phyloP scores from a whole-genome alignment of 2,329 filamentous ascomycete species.

The Scytalidium lignicola region DNA sequence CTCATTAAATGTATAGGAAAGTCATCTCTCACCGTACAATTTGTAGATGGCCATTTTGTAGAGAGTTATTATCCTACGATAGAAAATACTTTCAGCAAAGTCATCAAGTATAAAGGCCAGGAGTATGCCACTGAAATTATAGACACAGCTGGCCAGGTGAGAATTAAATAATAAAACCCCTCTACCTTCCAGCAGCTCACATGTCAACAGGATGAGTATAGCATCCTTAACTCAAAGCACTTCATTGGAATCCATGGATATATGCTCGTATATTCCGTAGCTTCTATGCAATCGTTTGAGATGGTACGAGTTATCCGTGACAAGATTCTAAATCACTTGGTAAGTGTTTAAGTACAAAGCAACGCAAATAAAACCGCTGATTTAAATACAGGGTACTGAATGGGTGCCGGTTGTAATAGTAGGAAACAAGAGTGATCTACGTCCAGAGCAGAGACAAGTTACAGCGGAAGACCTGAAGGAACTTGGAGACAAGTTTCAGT shows the following conservation, averaged over 20 bases:
- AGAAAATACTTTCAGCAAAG: constrained; percentile 97
- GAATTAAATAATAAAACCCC: constrained; percentile 14
- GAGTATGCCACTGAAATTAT: constrained; percentile 97
- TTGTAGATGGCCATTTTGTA: constrained; percentile 96
- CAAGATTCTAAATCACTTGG: constrained; percentile 94
- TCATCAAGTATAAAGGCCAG: constrained; percentile 87
- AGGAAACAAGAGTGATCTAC: constrained; percentile 93
- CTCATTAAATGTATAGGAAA: constrained; percentile 60
- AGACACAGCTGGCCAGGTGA: constrained; percentile 90
- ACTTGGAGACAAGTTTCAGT: constrained; percentile 80
- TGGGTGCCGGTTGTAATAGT: constrained; percentile 91
- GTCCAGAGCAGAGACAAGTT: constrained; percentile 89
- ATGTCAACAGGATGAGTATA: constrained; percentile 81
- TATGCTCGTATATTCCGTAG: constrained; percentile 97
- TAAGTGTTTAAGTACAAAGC: constrained; percentile 38
- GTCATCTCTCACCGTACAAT: constrained; percentile 93
- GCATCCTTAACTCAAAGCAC: constrained; percentile 95
- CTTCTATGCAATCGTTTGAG: constrained; percentile 88
- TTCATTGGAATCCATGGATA: constrained; percentile 99
- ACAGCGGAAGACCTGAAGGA: constrained; percentile 78
- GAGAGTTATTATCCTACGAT: constrained; percentile 99
- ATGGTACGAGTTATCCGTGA: constrained; percentile 95
- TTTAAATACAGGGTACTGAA: constrained; percentile 72
- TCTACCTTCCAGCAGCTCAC: constrained; percentile 13
- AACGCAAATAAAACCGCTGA: constrained; percentile 5